These are phyloP conservation scores for Phaeomoniella chlamydospora DNA, from an alignment of 2,329 filamentous ascomycete species.

Conservation along the genomic window DNA sequence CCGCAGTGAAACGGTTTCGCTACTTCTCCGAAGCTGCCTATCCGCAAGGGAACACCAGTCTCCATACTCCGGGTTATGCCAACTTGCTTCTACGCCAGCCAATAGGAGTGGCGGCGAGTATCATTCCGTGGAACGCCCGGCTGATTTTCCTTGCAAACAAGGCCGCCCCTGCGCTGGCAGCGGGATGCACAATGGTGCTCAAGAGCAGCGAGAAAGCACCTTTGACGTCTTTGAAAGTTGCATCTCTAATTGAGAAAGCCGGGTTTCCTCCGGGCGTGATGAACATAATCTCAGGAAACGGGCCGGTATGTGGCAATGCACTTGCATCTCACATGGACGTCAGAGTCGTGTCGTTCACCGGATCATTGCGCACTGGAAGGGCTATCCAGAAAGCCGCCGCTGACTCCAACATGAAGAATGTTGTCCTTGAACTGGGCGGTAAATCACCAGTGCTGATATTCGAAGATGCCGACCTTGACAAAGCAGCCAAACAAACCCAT, in stretches of 20 bases:
- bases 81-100: conserved; percentile 10
- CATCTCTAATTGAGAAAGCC: conserved; percentile 6
- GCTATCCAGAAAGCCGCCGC: conserved; percentile 5
- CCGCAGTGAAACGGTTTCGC: conserved; percentile 2
- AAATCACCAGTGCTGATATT: conserved; percentile 5
- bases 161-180: conserved; percentile 22
- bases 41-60: conserved; percentile 10
- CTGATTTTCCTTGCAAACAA: conserved; percentile 18
- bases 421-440: conserved; percentile 7
- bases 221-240: conserved; percentile 4
- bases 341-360: conserved; percentile 5
- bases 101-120: conserved; percentile 26
- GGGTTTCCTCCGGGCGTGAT: conserved; percentile 7
- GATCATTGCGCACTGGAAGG: conserved; percentile 4
- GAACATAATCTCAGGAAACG: conserved; percentile 4
- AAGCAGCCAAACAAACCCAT: conserved; percentile 3
- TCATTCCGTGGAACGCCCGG: conserved; percentile 41
- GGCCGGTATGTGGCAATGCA: background rate
- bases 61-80: conserved; percentile 8
- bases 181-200: conserved; percentile 15
- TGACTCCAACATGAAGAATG: conserved; percentile 4
- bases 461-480: conserved; percentile 7
- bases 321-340: conserved; percentile 3
- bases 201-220: conserved; percentile 14
- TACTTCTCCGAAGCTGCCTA: conserved; percentile 8